Evolutionary conservation across 1,284 basidiomycete species (phyloP).

Genomic region (Tylopilus sp.): DNA sequence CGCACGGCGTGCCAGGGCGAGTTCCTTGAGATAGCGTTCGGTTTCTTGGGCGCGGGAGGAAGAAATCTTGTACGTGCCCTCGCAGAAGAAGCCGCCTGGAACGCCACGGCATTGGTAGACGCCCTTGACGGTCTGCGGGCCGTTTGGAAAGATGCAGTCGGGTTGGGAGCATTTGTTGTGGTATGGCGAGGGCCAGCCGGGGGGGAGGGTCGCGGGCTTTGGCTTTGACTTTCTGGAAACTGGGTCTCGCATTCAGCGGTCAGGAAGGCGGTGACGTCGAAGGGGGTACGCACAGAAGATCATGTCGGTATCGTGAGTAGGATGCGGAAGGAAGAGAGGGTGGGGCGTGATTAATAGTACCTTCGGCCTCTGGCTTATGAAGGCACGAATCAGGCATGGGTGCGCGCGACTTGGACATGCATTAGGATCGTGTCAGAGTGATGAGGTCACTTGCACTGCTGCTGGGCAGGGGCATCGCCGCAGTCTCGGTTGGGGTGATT

Average conservation of each 20-base stretch:
- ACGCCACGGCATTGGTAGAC: slow-evolving; percentile 34
- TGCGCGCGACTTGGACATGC: slow-evolving; percentile 26
- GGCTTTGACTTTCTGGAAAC: slow-evolving; percentile 31
- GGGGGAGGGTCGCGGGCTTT: slow-evolving; percentile 27
- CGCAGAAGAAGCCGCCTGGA: slow-evolving; percentile 33
- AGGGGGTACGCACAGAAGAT: slow-evolving; percentile 29
- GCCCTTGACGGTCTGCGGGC: slow-evolving; percentile 36
- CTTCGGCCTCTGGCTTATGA: slow-evolving; percentile 22
- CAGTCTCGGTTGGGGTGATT: slow-evolving; percentile 14
- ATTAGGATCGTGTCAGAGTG: slow-evolving; percentile 29
- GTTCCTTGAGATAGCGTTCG: slow-evolving; percentile 31
- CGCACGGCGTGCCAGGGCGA: slow-evolving; percentile 18
- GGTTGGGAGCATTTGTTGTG: slow-evolving; percentile 38
- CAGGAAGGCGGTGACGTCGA: background rate
- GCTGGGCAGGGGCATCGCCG: slow-evolving; percentile 19
- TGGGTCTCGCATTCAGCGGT: slow-evolving; percentile 7
- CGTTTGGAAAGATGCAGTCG: slow-evolving; percentile 35
- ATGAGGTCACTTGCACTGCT: slow-evolving; percentile 30
- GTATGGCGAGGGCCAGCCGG: slow-evolving; percentile 38
- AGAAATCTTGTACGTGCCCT: slow-evolving; percentile 36
- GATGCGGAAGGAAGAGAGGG: background rate
- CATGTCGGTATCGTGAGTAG: slow-evolving; percentile 23
- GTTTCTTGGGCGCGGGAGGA: slow-evolving; percentile 34
- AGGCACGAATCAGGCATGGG: slow-evolving; percentile 14
- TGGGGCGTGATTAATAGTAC: slow-evolving; percentile 10